phyloP scores from a whole-genome alignment of 208 protist genomes.

The Balamuthia mandrillaris region DNA sequence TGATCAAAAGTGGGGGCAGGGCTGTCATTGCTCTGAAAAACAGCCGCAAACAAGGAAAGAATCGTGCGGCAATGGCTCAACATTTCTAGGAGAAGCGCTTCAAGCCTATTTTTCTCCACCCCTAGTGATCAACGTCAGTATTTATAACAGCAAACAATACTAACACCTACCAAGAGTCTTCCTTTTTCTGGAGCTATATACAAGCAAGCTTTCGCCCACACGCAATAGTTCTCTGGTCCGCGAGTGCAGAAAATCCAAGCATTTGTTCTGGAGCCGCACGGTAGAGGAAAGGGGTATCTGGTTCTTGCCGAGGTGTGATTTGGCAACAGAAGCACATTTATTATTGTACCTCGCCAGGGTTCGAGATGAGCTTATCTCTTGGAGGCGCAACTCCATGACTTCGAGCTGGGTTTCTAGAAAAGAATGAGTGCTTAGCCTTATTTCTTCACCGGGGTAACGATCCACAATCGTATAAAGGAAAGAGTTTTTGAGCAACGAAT shows the following conservation, averaged over 20 bases:
- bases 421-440: background rate
- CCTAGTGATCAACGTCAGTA: no score
- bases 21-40: background rate
- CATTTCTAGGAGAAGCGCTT: background rate
- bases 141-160: no score
- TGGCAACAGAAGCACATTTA: background rate
- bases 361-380: background rate
- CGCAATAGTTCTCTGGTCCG: background rate
- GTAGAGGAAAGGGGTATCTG: background rate
- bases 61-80: background rate
- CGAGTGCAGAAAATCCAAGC: background rate
- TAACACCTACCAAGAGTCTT: slow-evolving; percentile 14
- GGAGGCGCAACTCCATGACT: background rate
- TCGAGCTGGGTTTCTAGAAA: background rate
- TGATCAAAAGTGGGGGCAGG: no score
- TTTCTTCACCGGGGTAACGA: background rate
- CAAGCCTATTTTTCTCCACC: slow-evolving; percentile 30
- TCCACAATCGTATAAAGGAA: no score
- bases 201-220: background rate
- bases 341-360: background rate
- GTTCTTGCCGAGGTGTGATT: background rate
- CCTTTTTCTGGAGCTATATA: background rate
- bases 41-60: background rate
- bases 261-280: background rate
- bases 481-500: no score